phyloP scores from a whole-genome alignment of 2,329 filamentous ascomycete species.

The Cladosporium sp. region DNA sequence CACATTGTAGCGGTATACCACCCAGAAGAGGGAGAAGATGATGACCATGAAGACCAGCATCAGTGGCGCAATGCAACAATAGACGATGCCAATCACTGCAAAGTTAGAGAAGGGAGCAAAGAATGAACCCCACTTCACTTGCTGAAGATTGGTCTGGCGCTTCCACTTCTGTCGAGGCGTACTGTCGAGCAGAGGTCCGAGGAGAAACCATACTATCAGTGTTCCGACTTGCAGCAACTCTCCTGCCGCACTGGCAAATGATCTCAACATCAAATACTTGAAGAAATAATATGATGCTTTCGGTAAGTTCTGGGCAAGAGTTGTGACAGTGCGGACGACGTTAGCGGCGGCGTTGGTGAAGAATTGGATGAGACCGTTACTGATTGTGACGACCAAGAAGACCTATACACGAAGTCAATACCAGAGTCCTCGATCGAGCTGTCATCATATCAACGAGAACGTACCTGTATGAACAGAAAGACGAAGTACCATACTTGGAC shows the following conservation, averaged over 20 bases:
- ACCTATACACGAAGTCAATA: constrained; percentile 38
- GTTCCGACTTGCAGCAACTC: constrained; percentile 80
- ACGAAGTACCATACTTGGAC: constrained; percentile 90
- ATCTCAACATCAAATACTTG: constrained; percentile 95
- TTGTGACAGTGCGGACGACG: constrained; percentile 62
- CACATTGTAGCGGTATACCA: constrained; percentile 95
- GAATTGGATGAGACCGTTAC: constrained; percentile 66
- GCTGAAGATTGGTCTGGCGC: constrained; percentile 72
- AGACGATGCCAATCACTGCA: constrained; percentile 82
- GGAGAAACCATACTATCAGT: constrained; percentile 73
- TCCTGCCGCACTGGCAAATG: constrained; percentile 83
- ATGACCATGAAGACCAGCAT: constrained; percentile 92
- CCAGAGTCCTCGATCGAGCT: neutral
- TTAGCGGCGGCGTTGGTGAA: constrained; percentile 62
- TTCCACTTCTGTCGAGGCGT: constrained; percentile 80
- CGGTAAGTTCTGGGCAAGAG: constrained; percentile 75
- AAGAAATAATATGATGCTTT: constrained; percentile 95
- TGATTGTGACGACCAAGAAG: constrained; percentile 87
- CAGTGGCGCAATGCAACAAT: constrained; percentile 81
- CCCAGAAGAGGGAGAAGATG: constrained; percentile 86
- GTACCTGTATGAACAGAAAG: constrained; percentile 82
- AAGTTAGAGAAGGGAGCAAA: constrained; percentile 97
- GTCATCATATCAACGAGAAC: neutral
- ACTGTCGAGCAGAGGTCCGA: constrained; percentile 76
- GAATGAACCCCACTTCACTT: constrained; percentile 84